Base-by-base conservation (phyloP, 495 filamentous ascomycete species). In the Cladorrhinum samala region DNA sequence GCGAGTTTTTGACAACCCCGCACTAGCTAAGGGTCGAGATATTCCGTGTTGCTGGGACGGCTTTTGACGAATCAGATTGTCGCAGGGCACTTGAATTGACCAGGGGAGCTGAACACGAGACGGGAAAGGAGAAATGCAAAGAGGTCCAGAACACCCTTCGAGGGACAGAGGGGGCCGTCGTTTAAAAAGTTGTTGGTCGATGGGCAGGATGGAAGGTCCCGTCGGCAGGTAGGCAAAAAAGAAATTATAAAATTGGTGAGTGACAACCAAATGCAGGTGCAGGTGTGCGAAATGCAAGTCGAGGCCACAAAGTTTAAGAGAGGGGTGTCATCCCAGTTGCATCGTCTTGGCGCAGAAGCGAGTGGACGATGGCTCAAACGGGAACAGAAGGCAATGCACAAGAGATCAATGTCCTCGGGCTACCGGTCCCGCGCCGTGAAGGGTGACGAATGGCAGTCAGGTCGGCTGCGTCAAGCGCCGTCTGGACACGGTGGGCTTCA, bases 281-380 rank as follows among this genome's bases (percentile, higher is more conserved):
- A 33, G 27, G 27, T 33, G 27, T 33, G 27, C 27, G 11, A 33
- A 33, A 33, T 33, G 27, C 27, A 36, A 18, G 33, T 33, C 39
- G 38, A 40, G 49, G 13, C 5, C 36, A 41, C 21, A 16, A 13
- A 21, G 38, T 25, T 30, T 9, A 44, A 36, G 59, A 41, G 33
- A 39, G 30, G 49, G 49, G 24, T 45, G 50, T 24, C 25, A 54
- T 60, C 49, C 53, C 57, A 38, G 50, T 47, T 49, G 39, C 46
- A 33, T 27, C 43, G 46, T 30, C 59, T 62, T 55, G 59, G 59
- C 56, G 53, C n/a, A 42, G 42, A 49, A 37, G 47, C 51, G 52
- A 49, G 54, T 48, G 54, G 56, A 53, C 53, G 53, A 52, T 47
- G 41, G 54, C 27, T 33, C 27, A 33, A 33, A 33, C 27, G 27